Conservation (phyloP, 192 early-diverging fungal genomes). For the Entomortierella parvispora region DNA sequence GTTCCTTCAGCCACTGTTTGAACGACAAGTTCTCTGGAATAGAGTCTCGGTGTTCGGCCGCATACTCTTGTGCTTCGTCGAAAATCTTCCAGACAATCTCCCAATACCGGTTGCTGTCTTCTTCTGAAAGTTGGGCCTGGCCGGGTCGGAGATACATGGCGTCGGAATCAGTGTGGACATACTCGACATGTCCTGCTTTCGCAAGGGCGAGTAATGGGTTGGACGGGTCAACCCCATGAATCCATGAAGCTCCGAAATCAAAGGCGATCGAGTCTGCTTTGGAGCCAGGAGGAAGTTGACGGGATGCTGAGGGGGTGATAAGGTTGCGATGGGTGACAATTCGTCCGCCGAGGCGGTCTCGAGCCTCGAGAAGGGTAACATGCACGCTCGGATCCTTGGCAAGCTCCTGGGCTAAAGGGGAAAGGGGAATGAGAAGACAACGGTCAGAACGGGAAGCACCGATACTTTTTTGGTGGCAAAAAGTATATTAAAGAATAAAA, state of each 20-base stretch:
- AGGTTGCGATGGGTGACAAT: slow-evolving; percentile 25
- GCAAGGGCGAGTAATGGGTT: slow-evolving; percentile 25
- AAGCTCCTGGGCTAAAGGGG: slow-evolving; percentile 22
- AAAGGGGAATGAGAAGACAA: neutral
- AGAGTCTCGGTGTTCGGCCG: slow-evolving; percentile 14
- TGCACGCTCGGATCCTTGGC: slow-evolving; percentile 16
- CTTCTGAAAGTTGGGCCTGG: neutral
- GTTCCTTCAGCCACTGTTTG: slow-evolving; percentile 18
- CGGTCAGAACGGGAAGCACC: neutral
- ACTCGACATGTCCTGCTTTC: slow-evolving; percentile 14
- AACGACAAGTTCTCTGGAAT: slow-evolving; percentile 29
- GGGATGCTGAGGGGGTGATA: neutral
- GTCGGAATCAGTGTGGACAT: slow-evolving; percentile 33
- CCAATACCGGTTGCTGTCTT: slow-evolving; percentile 32
- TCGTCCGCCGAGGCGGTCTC: slow-evolving; percentile 34
- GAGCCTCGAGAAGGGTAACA: slow-evolving; percentile 41
- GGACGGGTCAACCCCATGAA: slow-evolving; percentile 38
- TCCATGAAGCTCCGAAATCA: slow-evolving; percentile 52
- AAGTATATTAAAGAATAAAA: neutral
- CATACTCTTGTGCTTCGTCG: slow-evolving; percentile 28
- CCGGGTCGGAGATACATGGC: slow-evolving; percentile 29
- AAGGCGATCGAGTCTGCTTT: slow-evolving; percentile 1
- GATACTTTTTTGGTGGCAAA: neutral
- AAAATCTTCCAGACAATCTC: slow-evolving; percentile 34
- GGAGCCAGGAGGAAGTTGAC: slow-evolving; percentile 9